These are phyloP conservation scores for Trametes cingulata DNA, from an alignment of 768 basidiomycete species.

Conservation along the genomic window DNA sequence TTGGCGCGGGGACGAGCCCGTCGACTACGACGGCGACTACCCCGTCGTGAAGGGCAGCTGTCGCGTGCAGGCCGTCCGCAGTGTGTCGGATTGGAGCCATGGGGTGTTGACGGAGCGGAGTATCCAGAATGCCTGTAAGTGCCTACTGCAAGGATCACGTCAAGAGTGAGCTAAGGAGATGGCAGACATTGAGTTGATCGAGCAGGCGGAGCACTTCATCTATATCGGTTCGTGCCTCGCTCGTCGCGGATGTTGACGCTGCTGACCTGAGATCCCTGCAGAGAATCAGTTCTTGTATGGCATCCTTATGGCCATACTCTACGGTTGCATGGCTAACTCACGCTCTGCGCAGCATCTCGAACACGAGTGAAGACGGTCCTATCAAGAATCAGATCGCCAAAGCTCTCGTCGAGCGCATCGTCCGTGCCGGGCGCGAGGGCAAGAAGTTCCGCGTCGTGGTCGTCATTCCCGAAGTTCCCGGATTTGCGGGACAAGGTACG, in stretches of 20 bases:
- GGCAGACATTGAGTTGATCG: constrained; percentile 78
- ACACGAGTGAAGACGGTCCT: constrained; percentile 53
- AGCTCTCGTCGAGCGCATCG: constrained; percentile 81
- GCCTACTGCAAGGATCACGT: background rate
- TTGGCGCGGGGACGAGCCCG: constrained; percentile 23
- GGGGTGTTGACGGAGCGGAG: constrained; percentile 88
- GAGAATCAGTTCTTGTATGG: constrained; percentile 90
- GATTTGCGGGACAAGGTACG: constrained; percentile 63
- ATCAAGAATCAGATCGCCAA: constrained; percentile 83
- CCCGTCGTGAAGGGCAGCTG: constrained; percentile 52
- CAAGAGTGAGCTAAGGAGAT: background rate
- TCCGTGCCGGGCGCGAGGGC: constrained; percentile 71
- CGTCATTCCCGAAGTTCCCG: constrained; percentile 88
- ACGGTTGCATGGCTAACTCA: too few relatives aligned
- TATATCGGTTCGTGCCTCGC: constrained; percentile 71
- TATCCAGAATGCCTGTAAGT: constrained; percentile 91
- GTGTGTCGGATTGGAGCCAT: constrained; percentile 92
- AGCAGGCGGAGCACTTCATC: constrained; percentile 83
- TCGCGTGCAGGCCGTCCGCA: constrained; percentile 79
- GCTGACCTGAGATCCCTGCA: constrained; percentile 18
- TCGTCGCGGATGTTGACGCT: background rate
- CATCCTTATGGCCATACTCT: background rate
- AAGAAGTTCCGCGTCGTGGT: constrained; percentile 89
- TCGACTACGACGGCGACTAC: constrained; percentile 40
- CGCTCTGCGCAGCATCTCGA: constrained; percentile 67